Conservation (phyloP, 2,329 filamentous ascomycete genomes). For the Exophiala phaeomuriformis region DNA sequence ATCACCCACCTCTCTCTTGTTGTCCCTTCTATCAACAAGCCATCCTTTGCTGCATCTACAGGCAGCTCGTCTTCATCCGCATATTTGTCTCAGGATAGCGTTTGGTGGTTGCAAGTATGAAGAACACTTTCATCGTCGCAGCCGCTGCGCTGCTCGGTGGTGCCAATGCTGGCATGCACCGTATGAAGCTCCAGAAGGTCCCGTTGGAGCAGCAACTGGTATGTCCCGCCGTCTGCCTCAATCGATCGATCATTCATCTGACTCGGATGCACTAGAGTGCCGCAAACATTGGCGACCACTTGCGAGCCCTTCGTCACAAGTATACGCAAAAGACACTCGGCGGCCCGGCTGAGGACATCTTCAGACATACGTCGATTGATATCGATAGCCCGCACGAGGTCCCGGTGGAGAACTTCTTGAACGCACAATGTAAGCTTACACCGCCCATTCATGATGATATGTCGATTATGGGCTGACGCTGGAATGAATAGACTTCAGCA, state of each 20-base stretch:
- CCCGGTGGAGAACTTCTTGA: slow-evolving; percentile 93
- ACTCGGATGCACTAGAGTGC: slow-evolving; percentile 49
- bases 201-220: slow-evolving; percentile 88
- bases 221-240: slow-evolving; percentile 36
- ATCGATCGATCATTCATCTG: slow-evolving; percentile 1
- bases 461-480: slow-evolving; percentile 4
- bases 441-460: neutral
- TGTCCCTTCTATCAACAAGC: slow-evolving; percentile 10
- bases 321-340: slow-evolving; percentile 98
- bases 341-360: slow-evolving; percentile 67
- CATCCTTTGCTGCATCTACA: slow-evolving; percentile 18
- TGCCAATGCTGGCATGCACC: slow-evolving; percentile 80
- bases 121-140: slow-evolving; percentile 71
- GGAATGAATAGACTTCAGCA: slow-evolving; percentile 73
- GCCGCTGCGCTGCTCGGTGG: slow-evolving; percentile 73
- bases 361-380: slow-evolving; percentile 64
- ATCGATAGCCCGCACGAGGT: slow-evolving; percentile 63
- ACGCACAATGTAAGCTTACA: slow-evolving; percentile 86
- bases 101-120: slow-evolving; percentile 54
- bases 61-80: slow-evolving; percentile 18
- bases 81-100: slow-evolving; percentile 13
- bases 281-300: slow-evolving; percentile 72
- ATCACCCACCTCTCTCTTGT: slow-evolving; percentile 4
- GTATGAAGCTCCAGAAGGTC: slow-evolving; percentile 96
- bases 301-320: slow-evolving; percentile 79